Evolutionary conservation across 2,329 filamentous ascomycete species (phyloP).

Genomic region (Xylogone sp.): DNA sequence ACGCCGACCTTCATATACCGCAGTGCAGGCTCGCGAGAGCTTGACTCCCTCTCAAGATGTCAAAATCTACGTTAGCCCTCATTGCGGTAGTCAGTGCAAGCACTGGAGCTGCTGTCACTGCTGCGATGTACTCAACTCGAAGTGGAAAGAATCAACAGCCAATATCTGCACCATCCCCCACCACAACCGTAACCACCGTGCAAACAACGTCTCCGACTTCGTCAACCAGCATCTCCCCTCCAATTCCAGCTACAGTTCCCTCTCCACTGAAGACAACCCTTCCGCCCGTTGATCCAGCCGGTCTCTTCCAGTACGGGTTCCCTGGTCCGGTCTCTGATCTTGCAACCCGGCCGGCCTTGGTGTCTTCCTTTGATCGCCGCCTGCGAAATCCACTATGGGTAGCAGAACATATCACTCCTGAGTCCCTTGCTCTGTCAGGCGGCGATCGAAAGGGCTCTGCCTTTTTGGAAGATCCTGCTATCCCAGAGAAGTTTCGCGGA

Average conservation of each 20-base stretch:
- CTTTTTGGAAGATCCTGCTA: constrained; percentile 76
- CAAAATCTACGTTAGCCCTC: constrained; percentile 71
- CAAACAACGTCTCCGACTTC: constrained; percentile 12
- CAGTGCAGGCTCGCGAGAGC: neutral
- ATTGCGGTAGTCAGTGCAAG: constrained; percentile 74
- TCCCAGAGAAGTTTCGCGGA: constrained; percentile 85
- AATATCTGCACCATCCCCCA: constrained; percentile 18
- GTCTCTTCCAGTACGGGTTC: constrained; percentile 84
- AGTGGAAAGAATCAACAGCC: constrained; percentile 39
- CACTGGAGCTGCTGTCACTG: constrained; percentile 70
- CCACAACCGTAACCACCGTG: constrained; percentile 9
- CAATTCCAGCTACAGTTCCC: constrained; percentile 24
- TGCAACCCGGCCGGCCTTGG: constrained; percentile 69
- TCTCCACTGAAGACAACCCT: constrained; percentile 25
- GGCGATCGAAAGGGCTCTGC: constrained; percentile 80
- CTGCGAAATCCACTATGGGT: constrained; percentile 93
- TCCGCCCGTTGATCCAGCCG: constrained; percentile 65
- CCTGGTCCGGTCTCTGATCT: constrained; percentile 86
- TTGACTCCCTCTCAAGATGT: constrained; percentile 52
- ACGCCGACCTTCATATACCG: constrained; percentile 1
- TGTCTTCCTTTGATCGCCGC: constrained; percentile 87
- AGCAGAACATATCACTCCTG: constrained; percentile 90
- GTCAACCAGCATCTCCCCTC: constrained; percentile 22
- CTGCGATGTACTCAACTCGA: constrained; percentile 60
- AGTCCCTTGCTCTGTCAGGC: constrained; percentile 69